These are phyloP conservation scores for Leccinellum rugosiceps DNA, from an alignment of 768 basidiomycete species.

Conservation along the genomic window DNA sequence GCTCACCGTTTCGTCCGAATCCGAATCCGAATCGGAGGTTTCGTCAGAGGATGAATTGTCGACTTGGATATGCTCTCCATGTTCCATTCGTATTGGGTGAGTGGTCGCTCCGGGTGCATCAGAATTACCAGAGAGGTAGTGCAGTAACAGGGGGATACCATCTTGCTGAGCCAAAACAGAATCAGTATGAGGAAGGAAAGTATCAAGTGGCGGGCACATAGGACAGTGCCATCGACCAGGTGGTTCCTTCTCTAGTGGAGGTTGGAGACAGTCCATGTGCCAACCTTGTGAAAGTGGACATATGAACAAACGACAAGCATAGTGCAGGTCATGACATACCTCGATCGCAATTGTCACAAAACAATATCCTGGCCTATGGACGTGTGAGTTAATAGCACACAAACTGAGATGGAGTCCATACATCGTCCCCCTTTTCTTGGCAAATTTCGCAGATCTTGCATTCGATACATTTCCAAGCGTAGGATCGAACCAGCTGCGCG, in stretches of 20 bases:
- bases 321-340: conserved; percentile 40
- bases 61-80: conserved; percentile 33
- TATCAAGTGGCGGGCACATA: conserved; percentile 43
- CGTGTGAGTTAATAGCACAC: conserved; percentile 18
- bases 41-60: conserved; percentile 35
- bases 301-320: conserved; percentile 2
- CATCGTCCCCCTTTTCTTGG: conserved; percentile 81
- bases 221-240: conserved; percentile 80
- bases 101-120: conserved; percentile 32
- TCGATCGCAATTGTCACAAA: conserved; percentile 94
- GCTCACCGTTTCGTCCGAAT: conserved; percentile 24
- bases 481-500: conserved; percentile 59
- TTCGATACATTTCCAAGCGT: conserved; percentile 85
- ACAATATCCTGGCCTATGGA: conserved; percentile 68
- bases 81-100: conserved; percentile 20
- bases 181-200: conserved; percentile 7
- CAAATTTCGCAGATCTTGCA: conserved; percentile 94
- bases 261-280: conserved; percentile 79
- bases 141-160: conserved; percentile 40
- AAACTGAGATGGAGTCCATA: conserved; percentile 41
- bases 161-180: conserved; percentile 28
- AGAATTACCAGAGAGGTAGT: conserved; percentile 14
- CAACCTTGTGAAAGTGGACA: conserved; percentile 48
- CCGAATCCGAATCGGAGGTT: conserved; percentile 31
- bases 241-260: conserved; percentile 68